Evolutionary conservation across 1,284 basidiomycete genomes (phyloP).

Genomic region (Violaceomyces palustris): DNA sequence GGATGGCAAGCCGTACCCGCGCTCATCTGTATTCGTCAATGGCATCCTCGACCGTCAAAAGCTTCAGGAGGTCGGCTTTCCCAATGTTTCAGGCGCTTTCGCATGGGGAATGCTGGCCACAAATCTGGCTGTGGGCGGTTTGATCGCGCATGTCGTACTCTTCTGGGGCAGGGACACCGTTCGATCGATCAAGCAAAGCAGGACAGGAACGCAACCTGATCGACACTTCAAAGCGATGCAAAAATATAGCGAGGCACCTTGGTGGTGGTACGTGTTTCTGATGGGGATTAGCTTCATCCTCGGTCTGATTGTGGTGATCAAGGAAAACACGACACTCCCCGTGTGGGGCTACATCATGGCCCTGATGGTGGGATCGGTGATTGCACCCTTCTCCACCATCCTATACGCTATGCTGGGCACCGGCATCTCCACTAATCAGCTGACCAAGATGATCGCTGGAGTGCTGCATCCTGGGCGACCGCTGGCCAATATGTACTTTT

Average conservation of each 20-base stretch:
- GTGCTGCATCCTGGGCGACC: slow-evolving; percentile 21
- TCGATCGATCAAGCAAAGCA: slow-evolving; percentile 58
- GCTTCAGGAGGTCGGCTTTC: slow-evolving; percentile 36
- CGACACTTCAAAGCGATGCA: slow-evolving; percentile 57
- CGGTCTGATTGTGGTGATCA: slow-evolving; percentile 19
- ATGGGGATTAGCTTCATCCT: slow-evolving; percentile 21
- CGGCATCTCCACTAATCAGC: slow-evolving; percentile 19
- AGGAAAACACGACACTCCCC: slow-evolving; percentile 33
- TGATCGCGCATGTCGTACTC: slow-evolving; percentile 62
- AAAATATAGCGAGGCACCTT: slow-evolving; percentile 45
- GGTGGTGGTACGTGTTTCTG: slow-evolving; percentile 46
- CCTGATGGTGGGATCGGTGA: slow-evolving; percentile 14
- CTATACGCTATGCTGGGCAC: slow-evolving; percentile 23
- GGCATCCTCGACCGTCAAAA: slow-evolving; percentile 27
- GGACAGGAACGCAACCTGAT: slow-evolving; percentile 58
- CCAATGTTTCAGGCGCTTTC: slow-evolving; percentile 55
- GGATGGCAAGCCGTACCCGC: slow-evolving; percentile 53
- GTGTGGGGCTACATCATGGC: slow-evolving; percentile 25
- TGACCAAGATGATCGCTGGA: slow-evolving; percentile 34
- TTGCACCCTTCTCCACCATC: slow-evolving; percentile 21
- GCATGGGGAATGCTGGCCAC: slow-evolving; percentile 60
- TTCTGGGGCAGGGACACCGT: slow-evolving; percentile 51
- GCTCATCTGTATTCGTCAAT: slow-evolving; percentile 50
- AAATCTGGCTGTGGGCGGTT: slow-evolving; percentile 56
- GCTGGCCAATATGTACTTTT: slow-evolving; percentile 33